Percentiles rank a stretch among this genome's conserved stretches.
phyloP scores from a whole-genome alignment of 1,139 yeast genomes.

The Nematodospora anomalae region DNA sequence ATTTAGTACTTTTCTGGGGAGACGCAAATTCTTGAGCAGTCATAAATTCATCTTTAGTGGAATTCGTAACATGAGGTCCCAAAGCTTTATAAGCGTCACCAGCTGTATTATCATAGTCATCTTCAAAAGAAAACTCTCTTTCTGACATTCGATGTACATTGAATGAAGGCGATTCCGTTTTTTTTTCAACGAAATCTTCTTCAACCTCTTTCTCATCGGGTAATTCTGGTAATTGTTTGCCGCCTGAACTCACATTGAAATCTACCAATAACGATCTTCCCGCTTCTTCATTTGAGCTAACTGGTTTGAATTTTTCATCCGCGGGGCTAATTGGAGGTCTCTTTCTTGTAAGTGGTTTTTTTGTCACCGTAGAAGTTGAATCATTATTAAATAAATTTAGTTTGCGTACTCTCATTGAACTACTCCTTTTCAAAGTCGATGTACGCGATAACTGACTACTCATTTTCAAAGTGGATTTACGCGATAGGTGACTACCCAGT shows the following conservation, averaged over 20 bases:
- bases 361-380: slow-evolving; percentile 1
- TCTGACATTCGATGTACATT: not conserved
- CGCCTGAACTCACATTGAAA: not conserved
- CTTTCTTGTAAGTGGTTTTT: slow-evolving; percentile 5
- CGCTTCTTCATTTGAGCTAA: slow-evolving; percentile 2
- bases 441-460: slow-evolving; percentile 36
- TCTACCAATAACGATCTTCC: not conserved
- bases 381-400: slow-evolving; percentile 35
- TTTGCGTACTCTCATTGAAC: slow-evolving; percentile 46
- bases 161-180: slow-evolving; percentile 5
- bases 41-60: slow-evolving; percentile 37
- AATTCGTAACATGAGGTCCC: slow-evolving; percentile 21
- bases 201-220: slow-evolving; percentile 11
- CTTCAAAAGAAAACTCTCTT: slow-evolving; percentile 21
- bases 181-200: slow-evolving; percentile 2
- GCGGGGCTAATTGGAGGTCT: slow-evolving; percentile 11
- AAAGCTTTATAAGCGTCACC: slow-evolving; percentile 3
- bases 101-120: slow-evolving; percentile 7
- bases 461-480: slow-evolving; percentile 42
- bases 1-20: slow-evolving; percentile 9
- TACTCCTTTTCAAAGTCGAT: slow-evolving; percentile 41
- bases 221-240: slow-evolving; percentile 7
- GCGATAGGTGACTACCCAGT: slow-evolving; percentile 29
- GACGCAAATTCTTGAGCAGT: slow-evolving; percentile 38
- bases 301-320: slow-evolving; percentile 4